Evolutionary conservation across 805 yeast genomes (phyloP).

Genomic region (Candida schatavii): DNA sequence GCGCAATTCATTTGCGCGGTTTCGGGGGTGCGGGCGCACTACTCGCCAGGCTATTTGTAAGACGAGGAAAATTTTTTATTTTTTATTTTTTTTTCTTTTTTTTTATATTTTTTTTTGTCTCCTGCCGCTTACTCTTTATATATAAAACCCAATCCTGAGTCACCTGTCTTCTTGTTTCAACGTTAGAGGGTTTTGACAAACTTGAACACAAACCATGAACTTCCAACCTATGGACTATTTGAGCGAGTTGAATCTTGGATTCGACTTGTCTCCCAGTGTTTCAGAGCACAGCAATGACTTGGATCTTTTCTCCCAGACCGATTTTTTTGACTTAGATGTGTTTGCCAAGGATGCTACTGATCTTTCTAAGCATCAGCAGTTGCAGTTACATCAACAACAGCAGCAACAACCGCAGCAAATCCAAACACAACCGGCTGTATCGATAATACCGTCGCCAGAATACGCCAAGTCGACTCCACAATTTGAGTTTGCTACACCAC

Average conservation of each 20-base stretch:
- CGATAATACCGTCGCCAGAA: conserved; percentile 1
- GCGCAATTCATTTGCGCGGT: neutral
- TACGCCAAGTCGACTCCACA: neutral
- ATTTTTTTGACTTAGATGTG: conserved; percentile 39
- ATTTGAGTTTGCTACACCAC: neutral
- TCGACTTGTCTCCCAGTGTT: conserved; percentile 21
- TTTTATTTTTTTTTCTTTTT: neutral
- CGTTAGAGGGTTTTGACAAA: neutral
- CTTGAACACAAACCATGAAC: conserved; percentile 24
- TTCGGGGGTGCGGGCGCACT: neutral
- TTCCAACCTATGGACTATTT: conserved; percentile 42
- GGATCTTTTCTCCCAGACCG: conserved; percentile 39
- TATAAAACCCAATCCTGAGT: neutral
- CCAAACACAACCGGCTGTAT: conserved; percentile 3
- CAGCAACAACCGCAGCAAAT: conserved; percentile 3
- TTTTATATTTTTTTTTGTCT: neutral
- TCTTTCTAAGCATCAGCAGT: conserved; percentile 8
- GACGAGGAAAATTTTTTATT: neutral
- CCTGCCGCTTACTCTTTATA: neutral
- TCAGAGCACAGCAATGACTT: conserved; percentile 24
- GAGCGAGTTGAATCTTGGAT: conserved; percentile 38
- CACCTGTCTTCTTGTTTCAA: neutral
- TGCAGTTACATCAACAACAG: conserved; percentile 1
- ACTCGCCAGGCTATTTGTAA: neutral
- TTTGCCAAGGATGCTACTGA: conserved; percentile 18